Base-by-base conservation (phyloP, 2,329 filamentous ascomycete genomes). In the Alternaria arbusti region DNA sequence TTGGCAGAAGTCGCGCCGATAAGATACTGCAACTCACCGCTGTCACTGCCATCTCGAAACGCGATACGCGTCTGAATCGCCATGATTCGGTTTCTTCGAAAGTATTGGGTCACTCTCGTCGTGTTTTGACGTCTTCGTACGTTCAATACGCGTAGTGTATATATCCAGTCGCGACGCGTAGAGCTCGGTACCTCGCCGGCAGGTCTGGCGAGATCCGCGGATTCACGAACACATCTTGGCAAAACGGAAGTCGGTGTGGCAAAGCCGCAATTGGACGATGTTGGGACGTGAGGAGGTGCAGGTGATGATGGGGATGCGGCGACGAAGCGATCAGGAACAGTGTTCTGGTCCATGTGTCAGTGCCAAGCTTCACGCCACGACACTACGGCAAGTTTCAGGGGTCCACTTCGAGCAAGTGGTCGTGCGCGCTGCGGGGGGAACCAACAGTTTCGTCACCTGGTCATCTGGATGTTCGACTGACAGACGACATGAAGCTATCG, bases 331-430 rank as follows among this genome's bases (percentile, higher is more conserved):
- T 51, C 12, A 47, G 25, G n/a, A 28, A 50, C 32, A 11, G 49
- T 43, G 36, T 17, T 40, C 43, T 22, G 54, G 56, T 63, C 49
- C 22, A 52, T 52, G 57, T 56, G 59, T 58, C 61, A 58, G 28
- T 65, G 62, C 65, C 62, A 67, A 67, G 65, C 47, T 47, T 45
- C 22, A 43, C 26, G 44, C 45, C 56, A 55, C 15, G 45, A 40
- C 36, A 40, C 36, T 40, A 40, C 36, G 36, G n/a, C 36, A 40
- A 40, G 36, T 28, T 43, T 47, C 23, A 32, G 36, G 12, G 46
- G 13, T 44, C 45, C 50, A 57, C 57, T 40, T 61, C 46, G 54
- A 59, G 45, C 15, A 62, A 47, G 32, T 55, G 44, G 54, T 59
- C 43, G 60, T 59, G 56, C 36, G 36, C 17, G 30, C 30, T 56